Conservation (phyloP, 192 early-diverging fungal genomes). For the Umbelopsis sp. region DNA sequence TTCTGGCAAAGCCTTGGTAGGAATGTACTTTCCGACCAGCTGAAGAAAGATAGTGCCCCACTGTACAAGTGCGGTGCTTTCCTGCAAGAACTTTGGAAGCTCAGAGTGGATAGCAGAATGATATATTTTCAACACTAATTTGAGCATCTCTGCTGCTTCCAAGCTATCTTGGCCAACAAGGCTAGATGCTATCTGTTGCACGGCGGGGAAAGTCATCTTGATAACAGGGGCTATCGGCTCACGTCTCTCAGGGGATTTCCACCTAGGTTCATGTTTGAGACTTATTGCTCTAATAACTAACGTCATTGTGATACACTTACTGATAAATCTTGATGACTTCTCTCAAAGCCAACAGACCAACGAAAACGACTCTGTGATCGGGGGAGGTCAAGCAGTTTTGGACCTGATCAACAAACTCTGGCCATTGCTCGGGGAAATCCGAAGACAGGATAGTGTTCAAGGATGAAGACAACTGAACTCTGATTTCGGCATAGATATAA, state of each 20-base stretch:
- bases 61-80: slow-evolving; percentile 70
- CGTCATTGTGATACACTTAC: slow-evolving; percentile 42
- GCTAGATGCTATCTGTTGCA: slow-evolving; percentile 76
- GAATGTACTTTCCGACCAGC: slow-evolving; percentile 71
- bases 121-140: slow-evolving; percentile 85
- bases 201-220: slow-evolving; percentile 71
- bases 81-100: slow-evolving; percentile 64
- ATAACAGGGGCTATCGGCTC: slow-evolving; percentile 72
- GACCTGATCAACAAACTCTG: slow-evolving; percentile 69
- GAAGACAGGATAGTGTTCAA: slow-evolving; percentile 73
- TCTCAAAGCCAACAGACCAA: slow-evolving; percentile 78
- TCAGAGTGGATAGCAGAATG: slow-evolving; percentile 70
- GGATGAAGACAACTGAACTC: slow-evolving; percentile 77
- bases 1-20: slow-evolving; percentile 53
- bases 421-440: slow-evolving; percentile 86
- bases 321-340: slow-evolving; percentile 82
- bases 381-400: slow-evolving; percentile 64
- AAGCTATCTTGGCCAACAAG: slow-evolving; percentile 61
- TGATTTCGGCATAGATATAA: slow-evolving; percentile 15
- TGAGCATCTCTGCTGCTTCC: slow-evolving; percentile 85
- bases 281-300: background rate
- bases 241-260: slow-evolving; percentile 63
- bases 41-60: slow-evolving; percentile 91
- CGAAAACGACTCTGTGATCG: slow-evolving; percentile 70
- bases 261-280: slow-evolving; percentile 45